Conservation (phyloP, 2,329 filamentous ascomycete genomes). For the Metarhizium robertsii region DNA sequence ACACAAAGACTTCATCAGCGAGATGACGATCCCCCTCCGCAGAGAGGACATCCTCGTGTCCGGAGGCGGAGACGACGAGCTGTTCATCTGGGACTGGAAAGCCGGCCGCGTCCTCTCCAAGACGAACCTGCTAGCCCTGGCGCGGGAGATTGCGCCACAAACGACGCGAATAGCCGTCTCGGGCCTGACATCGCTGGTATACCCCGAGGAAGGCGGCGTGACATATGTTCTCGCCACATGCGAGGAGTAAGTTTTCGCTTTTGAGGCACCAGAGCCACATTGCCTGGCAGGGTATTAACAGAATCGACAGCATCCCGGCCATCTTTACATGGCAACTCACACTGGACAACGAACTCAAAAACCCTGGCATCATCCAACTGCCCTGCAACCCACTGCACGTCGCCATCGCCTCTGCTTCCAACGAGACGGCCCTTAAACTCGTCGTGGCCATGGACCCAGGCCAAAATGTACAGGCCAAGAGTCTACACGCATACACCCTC, state of each 20-base stretch:
- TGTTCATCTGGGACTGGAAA: conserved; percentile 80
- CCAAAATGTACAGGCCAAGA: conserved; percentile 17
- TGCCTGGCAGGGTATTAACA: no score
- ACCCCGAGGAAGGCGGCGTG: conserved; percentile 18
- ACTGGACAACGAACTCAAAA: conserved; percentile 36
- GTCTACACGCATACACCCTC: conserved; percentile 22
- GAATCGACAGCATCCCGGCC: conserved; percentile 38
- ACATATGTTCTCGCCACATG: conserved; percentile 39
- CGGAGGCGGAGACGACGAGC: conserved; percentile 72
- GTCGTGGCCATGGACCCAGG: conserved; percentile 31
- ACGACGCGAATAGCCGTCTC: conserved; percentile 38
- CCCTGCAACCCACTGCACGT: conserved; percentile 58
- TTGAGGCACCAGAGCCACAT: no score
- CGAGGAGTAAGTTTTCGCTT: conserved; percentile 41
- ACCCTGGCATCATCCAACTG: conserved; percentile 39
- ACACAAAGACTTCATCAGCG: conserved; percentile 76
- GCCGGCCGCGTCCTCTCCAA: conserved; percentile 43
- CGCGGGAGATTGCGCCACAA: conserved; percentile 25
- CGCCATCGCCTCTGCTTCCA: conserved; percentile 15
- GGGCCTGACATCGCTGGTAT: conserved; percentile 26
- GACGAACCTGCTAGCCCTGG: conserved; percentile 38
- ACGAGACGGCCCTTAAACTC: conserved; percentile 19
- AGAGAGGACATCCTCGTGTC: conserved; percentile 62
- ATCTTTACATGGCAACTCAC: conserved; percentile 56
- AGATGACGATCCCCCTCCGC: conserved; percentile 54